Evolutionary conservation across 73 alveolate species (phyloP).

Genomic region (Paramecium caudatum): DNA sequence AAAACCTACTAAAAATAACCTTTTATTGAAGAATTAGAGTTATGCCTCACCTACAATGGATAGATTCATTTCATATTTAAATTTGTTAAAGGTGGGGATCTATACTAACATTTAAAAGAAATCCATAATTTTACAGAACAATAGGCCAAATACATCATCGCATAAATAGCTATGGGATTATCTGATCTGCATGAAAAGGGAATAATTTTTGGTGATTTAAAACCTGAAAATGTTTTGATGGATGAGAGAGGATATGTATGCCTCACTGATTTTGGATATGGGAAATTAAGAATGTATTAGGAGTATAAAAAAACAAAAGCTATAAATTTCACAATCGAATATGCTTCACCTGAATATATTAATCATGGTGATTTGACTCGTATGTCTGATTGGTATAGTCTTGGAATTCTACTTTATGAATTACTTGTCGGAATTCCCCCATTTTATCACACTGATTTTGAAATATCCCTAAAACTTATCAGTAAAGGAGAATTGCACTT

Average conservation of each 20-base stretch:
- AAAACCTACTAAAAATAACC: neutral
- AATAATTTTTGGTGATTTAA: constrained; percentile 57
- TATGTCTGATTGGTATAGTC: constrained; percentile 78
- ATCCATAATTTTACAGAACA: constrained; percentile 6
- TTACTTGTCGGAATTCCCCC: constrained; percentile 75
- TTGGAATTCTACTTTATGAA: constrained; percentile 74
- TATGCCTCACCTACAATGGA: neutral
- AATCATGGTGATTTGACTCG: constrained; percentile 61
- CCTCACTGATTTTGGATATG: constrained; percentile 61
- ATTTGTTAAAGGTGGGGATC: constrained; percentile 59
- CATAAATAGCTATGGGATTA: constrained; percentile 49
- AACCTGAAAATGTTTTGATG: constrained; percentile 59
- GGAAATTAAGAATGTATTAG: constrained; percentile 52
- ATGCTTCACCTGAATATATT: constrained; percentile 61
- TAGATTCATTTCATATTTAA: neutral
- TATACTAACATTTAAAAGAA: constrained; percentile 38
- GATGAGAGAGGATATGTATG: constrained; percentile 51
- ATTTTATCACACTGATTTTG: constrained; percentile 28
- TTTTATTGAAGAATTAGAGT: constrained; percentile 16
- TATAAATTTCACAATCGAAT: constrained; percentile 41
- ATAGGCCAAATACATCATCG: constrained; percentile 28
- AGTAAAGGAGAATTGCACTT: constrained; percentile 52
- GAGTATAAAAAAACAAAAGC: constrained; percentile 28
- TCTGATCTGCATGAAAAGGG: constrained; percentile 60
- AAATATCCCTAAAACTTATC: constrained; percentile 47